Base-by-base conservation (phyloP, 225 moss, liverwort and hornwort species). In the Takakia lepidozioides region DNA sequence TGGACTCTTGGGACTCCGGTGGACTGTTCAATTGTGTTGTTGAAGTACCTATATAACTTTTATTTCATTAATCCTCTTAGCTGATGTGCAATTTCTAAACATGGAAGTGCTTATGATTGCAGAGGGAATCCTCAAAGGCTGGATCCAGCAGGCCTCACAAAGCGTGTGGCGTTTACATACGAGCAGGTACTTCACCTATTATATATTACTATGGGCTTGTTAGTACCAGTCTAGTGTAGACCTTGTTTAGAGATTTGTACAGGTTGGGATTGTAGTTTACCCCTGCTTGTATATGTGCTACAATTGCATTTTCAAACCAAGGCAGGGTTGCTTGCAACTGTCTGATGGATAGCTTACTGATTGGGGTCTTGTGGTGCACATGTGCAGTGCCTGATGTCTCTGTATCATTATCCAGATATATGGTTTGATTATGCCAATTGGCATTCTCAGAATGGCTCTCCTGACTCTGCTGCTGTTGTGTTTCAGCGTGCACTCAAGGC, bases 371-470 rank as follows among this genome's bases (percentile, higher is more conserved):
- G 19, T 68, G 58, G 46, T 73, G 78, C 68, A 73, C 62, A 59
- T 57, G 44, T 91, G 87, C 76, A 87, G 91, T 98, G 98, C 83
- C 85, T 91, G 68, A 91, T 98, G 98, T 85, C 80, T 58, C 69
- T 98, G 64, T 87, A 98, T 71, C 91, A 91, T 73, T 91, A 91
- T 81, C 87, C 91, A 76, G 98, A 98, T 69, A 81, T 91, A 36
- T 91, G 91, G 98, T 91, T 78, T 70, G 98, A 98, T 56, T 91
- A 81, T 67, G 91, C 98, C 62, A 85, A 85, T 25, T 98, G 98
- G 91, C 90, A 87, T 79, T 64, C 81, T 61, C 87, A 98, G 64
- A 98, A 81, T 63, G 83, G 81, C 36, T 78, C 81, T 46, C 59
- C 75, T 62, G 81, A 91, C 56, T 58, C 84, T 49, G 87, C 91